A percentile compares a stretch with the other conserved stretches of the same genome.
Conservation (phyloP, 176 grass and related monocot species). For the Carex myosuroides region DNA sequence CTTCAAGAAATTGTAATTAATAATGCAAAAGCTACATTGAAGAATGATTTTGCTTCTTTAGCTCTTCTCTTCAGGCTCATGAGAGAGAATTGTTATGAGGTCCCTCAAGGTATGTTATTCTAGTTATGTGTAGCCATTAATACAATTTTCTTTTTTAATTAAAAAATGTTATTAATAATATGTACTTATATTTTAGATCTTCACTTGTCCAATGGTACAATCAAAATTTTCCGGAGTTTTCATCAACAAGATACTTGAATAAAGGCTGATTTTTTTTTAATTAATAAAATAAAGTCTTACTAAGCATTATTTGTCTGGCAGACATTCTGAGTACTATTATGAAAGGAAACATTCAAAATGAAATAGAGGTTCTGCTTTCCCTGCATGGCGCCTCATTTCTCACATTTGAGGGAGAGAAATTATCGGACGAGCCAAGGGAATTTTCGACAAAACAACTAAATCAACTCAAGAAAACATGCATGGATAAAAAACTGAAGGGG, state of each 20-base stretch:
- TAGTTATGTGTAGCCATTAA: background rate
- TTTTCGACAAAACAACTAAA: background rate
- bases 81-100: slow-evolving; percentile 18
- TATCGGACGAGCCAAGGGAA: slow-evolving; percentile 8
- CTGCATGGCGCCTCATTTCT: slow-evolving; percentile 31
- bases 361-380: background rate
- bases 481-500: background rate
- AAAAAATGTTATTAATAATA: background rate
- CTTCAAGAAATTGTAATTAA: background rate
- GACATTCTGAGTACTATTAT: background rate
- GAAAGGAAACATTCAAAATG: background rate
- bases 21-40: background rate
- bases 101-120: slow-evolving; percentile 27
- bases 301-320: background rate
- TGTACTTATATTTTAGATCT: background rate
- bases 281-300: background rate
- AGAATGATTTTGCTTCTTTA: slow-evolving; percentile 17
- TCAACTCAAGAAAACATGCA: slow-evolving; percentile 1
- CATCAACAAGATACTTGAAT: background rate
- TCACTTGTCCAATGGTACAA: background rate
- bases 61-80: slow-evolving; percentile 37
- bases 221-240: background rate
- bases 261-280: background rate
- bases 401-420: background rate
- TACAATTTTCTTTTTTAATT: background rate